Evolutionary conservation across 2,329 filamentous ascomycete genomes (phyloP).

Genomic region (Nakataea oryzae): DNA sequence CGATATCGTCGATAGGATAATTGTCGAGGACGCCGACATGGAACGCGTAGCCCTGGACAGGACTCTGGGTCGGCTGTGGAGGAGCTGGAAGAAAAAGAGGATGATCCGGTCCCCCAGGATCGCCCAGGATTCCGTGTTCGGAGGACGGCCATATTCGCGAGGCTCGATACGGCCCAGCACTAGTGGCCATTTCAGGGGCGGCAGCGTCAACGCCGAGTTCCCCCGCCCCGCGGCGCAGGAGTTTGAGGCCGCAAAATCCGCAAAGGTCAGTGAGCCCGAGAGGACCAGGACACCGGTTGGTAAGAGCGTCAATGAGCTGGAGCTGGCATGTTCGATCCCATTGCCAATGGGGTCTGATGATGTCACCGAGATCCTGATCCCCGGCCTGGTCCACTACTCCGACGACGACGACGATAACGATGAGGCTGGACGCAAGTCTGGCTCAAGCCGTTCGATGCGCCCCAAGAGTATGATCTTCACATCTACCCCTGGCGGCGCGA

Average conservation of each 20-base stretch:
- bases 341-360: slow-evolving; percentile 59
- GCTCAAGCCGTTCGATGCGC: slow-evolving; percentile 17
- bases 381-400: slow-evolving; percentile 51
- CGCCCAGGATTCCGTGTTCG: slow-evolving; percentile 19
- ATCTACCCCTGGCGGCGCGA: slow-evolving; percentile 11
- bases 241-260: slow-evolving; percentile 4
- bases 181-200: slow-evolving; percentile 22
- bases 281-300: neutral
- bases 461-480: slow-evolving; percentile 35
- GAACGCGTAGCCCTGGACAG: slow-evolving; percentile 86
- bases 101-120: slow-evolving; percentile 51
- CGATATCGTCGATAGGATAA: slow-evolving; percentile 51
- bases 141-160: slow-evolving; percentile 34
- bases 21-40: slow-evolving; percentile 87
- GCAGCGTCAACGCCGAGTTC: slow-evolving; percentile 19
- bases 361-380: slow-evolving; percentile 70
- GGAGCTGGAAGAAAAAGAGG: slow-evolving; percentile 92
- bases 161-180: slow-evolving; percentile 27
- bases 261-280: slow-evolving; percentile 4
- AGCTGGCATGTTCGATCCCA: slow-evolving; percentile 50
- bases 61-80: slow-evolving; percentile 81
- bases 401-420: slow-evolving; percentile 47
- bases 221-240: slow-evolving; percentile 5
- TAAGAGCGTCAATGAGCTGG: slow-evolving; percentile 24
- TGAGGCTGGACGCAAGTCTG: slow-evolving; percentile 17